A percentile compares a stretch with the other conserved stretches of the same genome.
Conservation (phyloP, 176 grass and related monocot species). For the Hordeum marinum region DNA sequence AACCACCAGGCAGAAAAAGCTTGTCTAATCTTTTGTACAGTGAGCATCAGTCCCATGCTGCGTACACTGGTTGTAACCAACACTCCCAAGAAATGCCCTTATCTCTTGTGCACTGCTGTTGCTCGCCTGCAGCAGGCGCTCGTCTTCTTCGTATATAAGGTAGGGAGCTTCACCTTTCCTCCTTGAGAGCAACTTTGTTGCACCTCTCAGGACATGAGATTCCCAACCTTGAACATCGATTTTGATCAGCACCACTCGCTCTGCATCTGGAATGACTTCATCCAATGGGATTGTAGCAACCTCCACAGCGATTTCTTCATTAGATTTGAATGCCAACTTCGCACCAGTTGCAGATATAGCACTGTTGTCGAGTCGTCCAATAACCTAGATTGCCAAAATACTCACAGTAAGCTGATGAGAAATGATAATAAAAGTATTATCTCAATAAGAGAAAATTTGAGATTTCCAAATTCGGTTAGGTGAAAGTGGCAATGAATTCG, state of each 20-base stretch:
- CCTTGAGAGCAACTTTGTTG: slow-evolving; percentile 56
- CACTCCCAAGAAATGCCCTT: slow-evolving; percentile 69
- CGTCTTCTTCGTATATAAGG: slow-evolving; percentile 94
- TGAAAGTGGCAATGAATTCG: too few species aligned
- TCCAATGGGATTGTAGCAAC: slow-evolving; percentile 81
- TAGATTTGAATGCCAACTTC: slow-evolving; percentile 83
- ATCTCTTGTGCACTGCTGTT: slow-evolving; percentile 73
- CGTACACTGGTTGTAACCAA: slow-evolving; percentile 70
- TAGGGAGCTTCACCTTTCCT: slow-evolving; percentile 81
- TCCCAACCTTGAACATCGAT: slow-evolving; percentile 98
- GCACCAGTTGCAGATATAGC: slow-evolving; percentile 95
- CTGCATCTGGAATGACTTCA: slow-evolving; percentile 64
- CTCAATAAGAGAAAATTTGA: slow-evolving; percentile 4
- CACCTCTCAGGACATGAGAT: slow-evolving; percentile 76
- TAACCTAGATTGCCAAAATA: slow-evolving; percentile 52
- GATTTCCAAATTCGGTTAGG: background rate
- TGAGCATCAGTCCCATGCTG: slow-evolving; percentile 64
- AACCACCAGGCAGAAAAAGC: background rate
- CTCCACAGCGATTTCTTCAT: slow-evolving; percentile 61
- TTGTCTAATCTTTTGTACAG: slow-evolving; percentile 67
- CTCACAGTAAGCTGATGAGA: background rate
- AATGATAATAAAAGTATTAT: background rate
- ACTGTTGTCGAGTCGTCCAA: slow-evolving; percentile 92
- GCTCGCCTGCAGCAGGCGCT: slow-evolving; percentile 71
- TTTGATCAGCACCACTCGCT: slow-evolving; percentile 70